phyloP scores from a whole-genome alignment of 768 basidiomycete species.

The Macrocybe gigantea region DNA sequence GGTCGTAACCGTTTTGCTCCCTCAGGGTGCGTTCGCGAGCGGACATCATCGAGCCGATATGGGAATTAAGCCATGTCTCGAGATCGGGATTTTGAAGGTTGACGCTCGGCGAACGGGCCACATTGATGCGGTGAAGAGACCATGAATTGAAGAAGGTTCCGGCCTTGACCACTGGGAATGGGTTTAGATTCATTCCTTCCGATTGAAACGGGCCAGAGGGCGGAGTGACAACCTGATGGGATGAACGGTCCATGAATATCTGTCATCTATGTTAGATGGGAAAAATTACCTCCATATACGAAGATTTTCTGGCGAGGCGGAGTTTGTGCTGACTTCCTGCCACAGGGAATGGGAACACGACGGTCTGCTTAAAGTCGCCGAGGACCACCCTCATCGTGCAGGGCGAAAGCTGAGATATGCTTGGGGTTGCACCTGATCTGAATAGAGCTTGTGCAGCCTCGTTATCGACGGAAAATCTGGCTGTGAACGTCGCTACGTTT shows the following conservation, averaged over 20 bases:
- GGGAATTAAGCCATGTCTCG: conserved; percentile 17
- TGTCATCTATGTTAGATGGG: too few relatives aligned
- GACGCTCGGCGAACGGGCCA: conserved; percentile 18
- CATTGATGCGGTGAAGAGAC: conserved; percentile 26
- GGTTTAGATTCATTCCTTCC: conserved; percentile 15
- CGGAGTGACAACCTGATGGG: conserved; percentile 12
- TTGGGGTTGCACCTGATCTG: conserved; percentile 11
- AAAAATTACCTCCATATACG: conserved; percentile 37
- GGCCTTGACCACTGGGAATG: conserved; percentile 19
- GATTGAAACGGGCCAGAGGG: conserved; percentile 6
- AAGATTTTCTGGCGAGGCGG: conserved; percentile 50
- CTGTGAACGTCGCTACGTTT: conserved; percentile 10
- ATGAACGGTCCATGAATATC: not conserved
- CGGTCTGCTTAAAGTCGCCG: not conserved
- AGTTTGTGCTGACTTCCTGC: conserved; percentile 27
- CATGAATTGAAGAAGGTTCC: conserved; percentile 3
- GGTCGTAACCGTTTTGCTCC: conserved; percentile 10
- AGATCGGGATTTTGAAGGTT: conserved; percentile 9
- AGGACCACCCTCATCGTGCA: conserved; percentile 8
- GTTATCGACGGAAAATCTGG: conserved; percentile 10
- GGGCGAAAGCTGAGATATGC: conserved; percentile 2
- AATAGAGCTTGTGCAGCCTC: conserved; percentile 9
- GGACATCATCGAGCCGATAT: conserved; percentile 12
- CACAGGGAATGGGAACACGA: conserved; percentile 41
- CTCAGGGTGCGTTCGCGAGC: conserved; percentile 7